Evolutionary conservation across 495 filamentous ascomycete species (phyloP), one percentile per base, ranked within the genome.

Genomic region (Aspergillus hancockii): DNA sequence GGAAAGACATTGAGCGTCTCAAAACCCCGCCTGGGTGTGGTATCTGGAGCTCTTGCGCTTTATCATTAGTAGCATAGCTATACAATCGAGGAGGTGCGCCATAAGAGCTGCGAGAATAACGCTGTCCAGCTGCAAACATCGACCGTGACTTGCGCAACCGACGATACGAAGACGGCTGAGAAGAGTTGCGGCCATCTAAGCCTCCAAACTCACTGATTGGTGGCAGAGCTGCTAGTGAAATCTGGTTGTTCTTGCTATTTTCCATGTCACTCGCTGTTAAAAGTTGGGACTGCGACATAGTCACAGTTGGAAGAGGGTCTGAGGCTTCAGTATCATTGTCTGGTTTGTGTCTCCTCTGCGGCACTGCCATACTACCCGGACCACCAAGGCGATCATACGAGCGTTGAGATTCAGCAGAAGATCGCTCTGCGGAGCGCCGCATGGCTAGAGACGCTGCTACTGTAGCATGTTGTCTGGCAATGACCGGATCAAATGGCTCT

Each of bases 141-240:
- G 90, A 92, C 64, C 81, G 87, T 14, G 91, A 83, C 65, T 86
- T 90, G 51, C 86, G 86, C 51, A 93, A 75, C 52, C 81, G 86
- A n/a, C 86, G 83, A 61, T 87, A 92, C 1, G 90, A 92, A 3
- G 89, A 92, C 19, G 89, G 87, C 16, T 78, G 77, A 10, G 86
- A 88, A 6, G 81, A 78, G 52, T 85, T 75, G n/a, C 83, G 80
- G 47, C 87, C 82, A 65, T 88, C 83, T 6, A 84, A 76, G 7
- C 72, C 76, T 8, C 62, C 59, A 34, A 72, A 68, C 51, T 81
- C 78, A 25, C 49, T 67, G 32, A 75, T 73, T 4, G 68, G 67
- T 19, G 67, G 74, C 49, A 77, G 68, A 52, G 55, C 71, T 45
- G 58, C 71, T 6, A 64, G 45, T 40, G 50, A 62, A 28, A 45